Percentiles rank a stretch among this genome's conserved stretches.
phyloP scores from a whole-genome alignment of 1,284 basidiomycete species.

The Leccinum colubrinum region DNA sequence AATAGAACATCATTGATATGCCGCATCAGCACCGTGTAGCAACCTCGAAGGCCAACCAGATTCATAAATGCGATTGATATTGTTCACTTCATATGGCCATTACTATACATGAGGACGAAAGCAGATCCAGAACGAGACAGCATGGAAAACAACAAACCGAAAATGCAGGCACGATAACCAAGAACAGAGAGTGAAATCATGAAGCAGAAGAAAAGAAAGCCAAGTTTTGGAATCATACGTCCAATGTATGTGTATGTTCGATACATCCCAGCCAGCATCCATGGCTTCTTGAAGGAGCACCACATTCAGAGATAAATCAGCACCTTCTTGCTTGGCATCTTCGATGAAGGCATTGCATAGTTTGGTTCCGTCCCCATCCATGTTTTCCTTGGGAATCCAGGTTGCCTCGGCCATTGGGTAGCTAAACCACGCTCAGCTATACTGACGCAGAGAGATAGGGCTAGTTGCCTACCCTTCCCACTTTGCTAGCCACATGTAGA shows the following conservation, averaged over 20 bases:
- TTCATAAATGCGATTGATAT: not conserved
- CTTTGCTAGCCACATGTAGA: conserved; percentile 34
- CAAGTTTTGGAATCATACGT: not conserved
- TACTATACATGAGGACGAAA: not conserved
- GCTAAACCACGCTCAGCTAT: conserved; percentile 7
- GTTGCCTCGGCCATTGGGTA: conserved; percentile 29
- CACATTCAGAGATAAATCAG: conserved; percentile 9
- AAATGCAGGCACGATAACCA: not conserved
- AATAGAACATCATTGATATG: no score
- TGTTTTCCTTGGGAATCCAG: conserved; percentile 32
- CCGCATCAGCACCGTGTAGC: no score
- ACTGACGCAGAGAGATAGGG: not conserved
- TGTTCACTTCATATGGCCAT: not conserved
- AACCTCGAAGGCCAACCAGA: not conserved
- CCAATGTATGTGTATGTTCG: not conserved
- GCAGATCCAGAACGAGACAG: not conserved
- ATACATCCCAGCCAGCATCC: conserved; percentile 14
- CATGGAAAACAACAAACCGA: not conserved
- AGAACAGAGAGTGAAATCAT: not conserved
- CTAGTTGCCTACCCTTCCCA: conserved; percentile 35
- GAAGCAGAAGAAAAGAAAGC: not conserved
- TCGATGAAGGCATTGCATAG: conserved; percentile 18
- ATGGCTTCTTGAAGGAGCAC: conserved; percentile 23
- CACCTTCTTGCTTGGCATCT: conserved; percentile 19
- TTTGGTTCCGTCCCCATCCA: conserved; percentile 13